These are phyloP conservation scores for Zymoseptoria tritici DNA, from an alignment of 2,329 filamentous ascomycete genomes.

Conservation along the genomic window DNA sequence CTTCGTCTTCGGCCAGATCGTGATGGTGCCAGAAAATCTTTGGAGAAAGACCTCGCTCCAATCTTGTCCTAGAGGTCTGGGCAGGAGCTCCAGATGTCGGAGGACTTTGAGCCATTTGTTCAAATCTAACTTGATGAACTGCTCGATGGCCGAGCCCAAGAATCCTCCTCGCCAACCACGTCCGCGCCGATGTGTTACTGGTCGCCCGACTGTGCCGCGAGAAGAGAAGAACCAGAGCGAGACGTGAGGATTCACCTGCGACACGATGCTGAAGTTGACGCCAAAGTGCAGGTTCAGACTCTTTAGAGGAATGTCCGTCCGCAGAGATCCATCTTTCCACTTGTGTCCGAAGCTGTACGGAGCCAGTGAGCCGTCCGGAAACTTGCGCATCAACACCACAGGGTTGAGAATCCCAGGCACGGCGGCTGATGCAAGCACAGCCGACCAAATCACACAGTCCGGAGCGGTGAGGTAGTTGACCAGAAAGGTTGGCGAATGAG, in stretches of 20 bases:
- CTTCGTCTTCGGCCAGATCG: conserved; percentile 83
- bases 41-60: conserved; percentile 97
- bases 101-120: conserved; percentile 97
- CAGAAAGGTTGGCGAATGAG: conserved; percentile 83
- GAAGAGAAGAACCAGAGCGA: conserved; percentile 99
- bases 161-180: conserved; percentile 95
- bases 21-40: conserved; percentile 87
- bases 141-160: conserved; percentile 82
- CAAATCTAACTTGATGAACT: conserved; percentile 92
- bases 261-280: conserved; percentile 91
- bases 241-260: conserved; percentile 88
- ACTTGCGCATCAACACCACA: conserved; percentile 86
- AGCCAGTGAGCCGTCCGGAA: conserved; percentile 63
- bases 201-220: conserved; percentile 80
- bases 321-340: conserved; percentile 93
- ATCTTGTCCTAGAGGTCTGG: conserved; percentile 83
- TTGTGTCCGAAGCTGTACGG: conserved; percentile 98
- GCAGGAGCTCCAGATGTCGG: conserved; percentile 83
- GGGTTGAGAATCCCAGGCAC: conserved; percentile 95
- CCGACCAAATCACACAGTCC: conserved; percentile 97
- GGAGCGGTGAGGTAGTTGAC: conserved; percentile 93
- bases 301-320: conserved; percentile 92
- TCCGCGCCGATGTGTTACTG: conserved; percentile 87
- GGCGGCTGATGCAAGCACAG: conserved; percentile 86
- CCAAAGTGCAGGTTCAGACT: conserved; percentile 95